Evolutionary conservation across 805 yeast genomes (phyloP).

Genomic region (Candida sphagnicola): DNA sequence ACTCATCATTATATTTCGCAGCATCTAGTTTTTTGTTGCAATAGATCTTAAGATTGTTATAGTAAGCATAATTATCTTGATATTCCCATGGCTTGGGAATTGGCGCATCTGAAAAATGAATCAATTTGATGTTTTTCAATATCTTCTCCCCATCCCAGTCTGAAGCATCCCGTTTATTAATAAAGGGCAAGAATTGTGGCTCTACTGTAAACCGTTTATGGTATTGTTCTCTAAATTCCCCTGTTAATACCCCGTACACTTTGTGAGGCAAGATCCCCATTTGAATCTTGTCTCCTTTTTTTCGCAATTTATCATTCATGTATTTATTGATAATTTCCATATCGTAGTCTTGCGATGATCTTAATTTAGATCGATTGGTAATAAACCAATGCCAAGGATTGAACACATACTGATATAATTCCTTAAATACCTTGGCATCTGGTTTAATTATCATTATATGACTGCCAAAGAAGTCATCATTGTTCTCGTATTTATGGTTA

Average conservation of each 20-base stretch:
- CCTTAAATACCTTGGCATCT: conserved; percentile 19
- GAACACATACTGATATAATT: conserved; percentile 17
- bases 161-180: conserved; percentile 9
- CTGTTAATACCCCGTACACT: conserved; percentile 48
- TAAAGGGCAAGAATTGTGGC: conserved; percentile 39
- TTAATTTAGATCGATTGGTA: conserved; percentile 14
- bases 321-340: conserved; percentile 50
- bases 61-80: conserved; percentile 18
- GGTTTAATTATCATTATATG: conserved; percentile 64
- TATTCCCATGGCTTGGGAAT: conserved; percentile 61
- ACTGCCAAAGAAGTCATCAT: conserved; percentile 32
- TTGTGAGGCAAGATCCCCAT: conserved; percentile 46
- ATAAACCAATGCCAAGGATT: conserved; percentile 30
- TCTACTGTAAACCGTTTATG: conserved; percentile 43
- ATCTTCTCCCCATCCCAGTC: conserved; percentile 32
- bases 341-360: conserved; percentile 41
- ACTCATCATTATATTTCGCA: conserved; percentile 11
- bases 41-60: conserved; percentile 21
- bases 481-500: conserved; percentile 24
- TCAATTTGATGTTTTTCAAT: conserved; percentile 33
- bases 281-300: conserved; percentile 7
- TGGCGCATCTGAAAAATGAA: conserved; percentile 67
- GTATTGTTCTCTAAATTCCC: conserved; percentile 37
- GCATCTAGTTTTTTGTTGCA: conserved; percentile 17
- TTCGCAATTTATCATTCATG: conserved; percentile 19